Percentiles rank a stretch among this genome's conserved stretches.
phyloP scores from a whole-genome alignment of 2,329 filamentous ascomycete species.

The Diaporthe sp. region DNA sequence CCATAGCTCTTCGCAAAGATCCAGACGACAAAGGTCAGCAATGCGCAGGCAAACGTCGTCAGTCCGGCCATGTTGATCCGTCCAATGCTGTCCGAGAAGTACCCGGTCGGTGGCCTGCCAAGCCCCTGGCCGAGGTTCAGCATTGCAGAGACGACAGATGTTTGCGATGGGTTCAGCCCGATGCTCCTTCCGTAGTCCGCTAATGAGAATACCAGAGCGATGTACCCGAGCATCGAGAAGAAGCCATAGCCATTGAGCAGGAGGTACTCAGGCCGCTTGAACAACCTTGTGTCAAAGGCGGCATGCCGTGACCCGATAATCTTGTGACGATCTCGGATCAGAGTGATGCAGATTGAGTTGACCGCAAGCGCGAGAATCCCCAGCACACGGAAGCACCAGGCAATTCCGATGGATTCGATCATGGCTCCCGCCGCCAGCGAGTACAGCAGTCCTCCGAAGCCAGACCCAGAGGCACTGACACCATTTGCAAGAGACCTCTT shows the following conservation, averaged over 20 bases:
- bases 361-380: constrained; percentile 74
- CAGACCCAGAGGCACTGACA: constrained; percentile 76
- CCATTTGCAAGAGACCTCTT: constrained; percentile 78
- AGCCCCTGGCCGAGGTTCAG: constrained; percentile 77
- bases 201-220: constrained; percentile 80
- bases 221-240: constrained; percentile 79
- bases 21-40: constrained; percentile 80
- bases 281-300: constrained; percentile 74
- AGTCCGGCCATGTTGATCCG: constrained; percentile 78
- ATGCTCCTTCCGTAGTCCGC: constrained; percentile 79
- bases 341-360: constrained; percentile 71
- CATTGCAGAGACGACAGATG: constrained; percentile 77
- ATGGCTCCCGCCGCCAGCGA: constrained; percentile 76
- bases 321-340: constrained; percentile 80
- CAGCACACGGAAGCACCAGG: constrained; percentile 76
- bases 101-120: constrained; percentile 79
- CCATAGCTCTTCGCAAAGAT: constrained; percentile 74
- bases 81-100: constrained; percentile 77
- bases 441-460: constrained; percentile 79
- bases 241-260: constrained; percentile 76
- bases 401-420: constrained; percentile 72
- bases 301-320: constrained; percentile 75
- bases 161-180: constrained; percentile 75
- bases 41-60: constrained; percentile 72
- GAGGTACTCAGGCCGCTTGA: constrained; percentile 72